phyloP scores from a whole-genome alignment of 1,139 yeast species.

The Lodderomyces oxycetoniae region DNA sequence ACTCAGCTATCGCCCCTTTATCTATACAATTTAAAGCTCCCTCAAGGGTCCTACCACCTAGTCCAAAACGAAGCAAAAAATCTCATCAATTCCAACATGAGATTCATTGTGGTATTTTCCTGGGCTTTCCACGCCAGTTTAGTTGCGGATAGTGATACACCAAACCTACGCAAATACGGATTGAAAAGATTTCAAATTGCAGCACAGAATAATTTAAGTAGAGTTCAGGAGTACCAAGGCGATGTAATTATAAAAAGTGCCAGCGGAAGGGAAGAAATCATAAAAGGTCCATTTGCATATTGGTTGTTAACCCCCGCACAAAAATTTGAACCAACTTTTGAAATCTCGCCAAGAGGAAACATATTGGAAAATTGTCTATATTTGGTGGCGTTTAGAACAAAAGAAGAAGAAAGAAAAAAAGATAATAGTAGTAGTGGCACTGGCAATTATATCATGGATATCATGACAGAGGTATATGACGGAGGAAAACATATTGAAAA shows the following conservation, averaged over 20 bases:
- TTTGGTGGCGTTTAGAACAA: conserved; percentile 49
- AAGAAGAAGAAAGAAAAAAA: conserved; percentile 22
- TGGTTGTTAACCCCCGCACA: conserved; percentile 60
- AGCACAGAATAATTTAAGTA: conserved; percentile 49
- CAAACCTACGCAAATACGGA: conserved; percentile 62
- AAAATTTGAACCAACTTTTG: conserved; percentile 62
- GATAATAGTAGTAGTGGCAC: no score
- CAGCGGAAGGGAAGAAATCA: conserved; percentile 4
- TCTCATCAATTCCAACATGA: conserved; percentile 22
- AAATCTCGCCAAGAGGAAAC: conserved; percentile 67
- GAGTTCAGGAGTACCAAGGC: conserved; percentile 50
- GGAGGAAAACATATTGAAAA: conserved; percentile 51
- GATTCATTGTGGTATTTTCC: conserved; percentile 66
- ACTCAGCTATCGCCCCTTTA: conserved; percentile 36
- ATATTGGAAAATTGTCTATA: conserved; percentile 49
- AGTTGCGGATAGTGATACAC: conserved; percentile 74
- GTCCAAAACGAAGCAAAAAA: conserved; percentile 19
- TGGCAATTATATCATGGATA: conserved; percentile 49
- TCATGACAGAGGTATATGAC: conserved; percentile 58
- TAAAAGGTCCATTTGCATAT: conserved; percentile 55
- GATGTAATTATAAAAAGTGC: conserved; percentile 15
- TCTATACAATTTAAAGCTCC: conserved; percentile 52
- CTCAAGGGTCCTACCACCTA: conserved; percentile 36
- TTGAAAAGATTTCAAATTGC: conserved; percentile 65
- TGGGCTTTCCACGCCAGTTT: conserved; percentile 86